Evolutionary conservation across 352 stramenopile genomes (phyloP).

Genomic region (Phytophthora vignae): DNA sequence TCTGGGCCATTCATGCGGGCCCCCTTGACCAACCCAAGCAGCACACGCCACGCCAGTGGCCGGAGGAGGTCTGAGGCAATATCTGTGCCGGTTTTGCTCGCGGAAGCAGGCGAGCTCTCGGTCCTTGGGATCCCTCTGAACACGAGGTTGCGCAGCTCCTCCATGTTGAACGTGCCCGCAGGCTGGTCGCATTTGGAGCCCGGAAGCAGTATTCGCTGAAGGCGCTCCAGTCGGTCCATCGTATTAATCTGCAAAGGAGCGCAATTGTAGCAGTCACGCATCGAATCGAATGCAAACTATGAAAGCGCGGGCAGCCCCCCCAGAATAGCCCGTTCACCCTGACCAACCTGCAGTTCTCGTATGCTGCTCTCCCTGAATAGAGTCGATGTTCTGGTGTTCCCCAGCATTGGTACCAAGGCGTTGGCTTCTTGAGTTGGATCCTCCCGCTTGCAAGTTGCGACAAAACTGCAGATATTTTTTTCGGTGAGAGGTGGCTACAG

Average conservation of each 20-base stretch:
- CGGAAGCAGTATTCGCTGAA: conserved; percentile 23
- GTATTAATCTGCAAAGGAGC: background rate
- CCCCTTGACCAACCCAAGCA: conserved; percentile 48
- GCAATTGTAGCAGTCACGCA: background rate
- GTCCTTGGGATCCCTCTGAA: conserved; percentile 24
- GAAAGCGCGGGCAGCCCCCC: background rate
- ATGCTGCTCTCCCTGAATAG: too few relatives aligned
- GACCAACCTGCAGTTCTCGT: background rate
- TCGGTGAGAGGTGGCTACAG: conserved; percentile 17
- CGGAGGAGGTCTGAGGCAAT: conserved; percentile 17
- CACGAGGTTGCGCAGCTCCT: conserved; percentile 29
- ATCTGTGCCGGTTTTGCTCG: background rate
- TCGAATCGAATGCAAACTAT: too few relatives aligned
- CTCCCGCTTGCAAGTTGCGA: too few relatives aligned
- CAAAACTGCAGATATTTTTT: background rate
- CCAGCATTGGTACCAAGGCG: too few relatives aligned
- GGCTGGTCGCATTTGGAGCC: background rate
- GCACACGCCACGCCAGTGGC: conserved; percentile 46
- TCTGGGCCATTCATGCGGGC: conserved; percentile 19
- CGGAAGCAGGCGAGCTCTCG: background rate
- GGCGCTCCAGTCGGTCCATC: conserved; percentile 14
- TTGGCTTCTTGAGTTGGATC: too few relatives aligned
- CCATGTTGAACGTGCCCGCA: conserved; percentile 21
- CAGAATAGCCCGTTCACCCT: background rate
- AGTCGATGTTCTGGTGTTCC: too few relatives aligned